Conservation (phyloP, 2,329 filamentous ascomycete species). For the Pseudogymnoascus sp. region DNA sequence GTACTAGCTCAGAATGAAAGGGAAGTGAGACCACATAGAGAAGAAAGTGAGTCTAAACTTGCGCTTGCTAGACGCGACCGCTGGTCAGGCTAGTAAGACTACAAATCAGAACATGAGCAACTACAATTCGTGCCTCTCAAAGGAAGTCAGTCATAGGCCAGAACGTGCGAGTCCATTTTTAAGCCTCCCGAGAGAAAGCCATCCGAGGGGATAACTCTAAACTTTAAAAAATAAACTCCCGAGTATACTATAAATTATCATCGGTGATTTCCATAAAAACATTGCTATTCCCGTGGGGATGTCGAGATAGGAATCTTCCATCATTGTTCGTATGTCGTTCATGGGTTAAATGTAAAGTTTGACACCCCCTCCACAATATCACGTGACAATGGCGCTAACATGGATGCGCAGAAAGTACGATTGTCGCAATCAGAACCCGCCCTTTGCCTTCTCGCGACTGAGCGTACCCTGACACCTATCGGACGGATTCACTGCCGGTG, state of each 20-base stretch:
- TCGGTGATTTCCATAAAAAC: not conserved
- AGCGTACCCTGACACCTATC: conserved; percentile 8
- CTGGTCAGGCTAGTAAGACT: not conserved
- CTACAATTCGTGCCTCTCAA: not conserved
- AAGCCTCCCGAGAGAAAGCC: not conserved
- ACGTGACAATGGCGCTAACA: not conserved
- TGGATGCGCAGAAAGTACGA: conserved; percentile 2
- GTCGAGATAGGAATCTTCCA: not conserved
- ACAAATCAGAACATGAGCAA: not conserved
- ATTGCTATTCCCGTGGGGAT: not conserved
- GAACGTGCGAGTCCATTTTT: not conserved
- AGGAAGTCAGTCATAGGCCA: not conserved
- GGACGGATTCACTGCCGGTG: conserved; percentile 19
- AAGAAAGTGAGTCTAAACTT: not conserved
- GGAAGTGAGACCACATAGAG: not conserved
- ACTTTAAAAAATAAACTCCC: not conserved
- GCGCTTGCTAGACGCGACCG: not conserved
- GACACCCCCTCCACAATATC: not conserved
- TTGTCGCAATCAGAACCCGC: conserved; percentile 10
- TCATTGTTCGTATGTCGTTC: not conserved
- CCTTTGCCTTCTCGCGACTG: not conserved
- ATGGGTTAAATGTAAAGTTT: not conserved
- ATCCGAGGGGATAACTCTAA: not conserved
- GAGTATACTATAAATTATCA: not conserved
- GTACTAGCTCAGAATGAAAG: not conserved